Base-by-base conservation (phyloP, 768 basidiomycete genomes). In the Cystobasidiopsis lactophilus region DNA sequence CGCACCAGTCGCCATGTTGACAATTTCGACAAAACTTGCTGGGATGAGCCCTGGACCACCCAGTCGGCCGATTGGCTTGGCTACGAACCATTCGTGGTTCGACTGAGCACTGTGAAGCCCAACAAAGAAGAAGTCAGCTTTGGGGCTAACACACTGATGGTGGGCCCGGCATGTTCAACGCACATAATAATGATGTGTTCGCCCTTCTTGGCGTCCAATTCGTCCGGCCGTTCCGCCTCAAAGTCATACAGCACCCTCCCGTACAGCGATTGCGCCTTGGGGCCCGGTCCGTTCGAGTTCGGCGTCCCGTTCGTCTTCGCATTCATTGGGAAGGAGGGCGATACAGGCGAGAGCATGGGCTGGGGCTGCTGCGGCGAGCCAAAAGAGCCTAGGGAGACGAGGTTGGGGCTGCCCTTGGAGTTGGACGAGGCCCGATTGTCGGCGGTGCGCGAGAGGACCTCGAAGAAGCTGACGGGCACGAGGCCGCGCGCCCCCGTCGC, bases 31-130 rank as follows among this genome's bases (percentile, higher is more conserved):
- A 65, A 96, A 96, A 1, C 91, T 78, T 49, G 86, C 89, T 5
- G 93, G 93, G 53, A 98, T 96, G 53, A 98, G 74, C 48, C 93
- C 93, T 0, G 93, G 93, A 51, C 89, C 80, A 29, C 93, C 91
- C 19, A 98, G 75, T 52, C 77, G 75, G 38, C 88, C 86, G 62
- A 98, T 98, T 13, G 91, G 86, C 68, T 98, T 98, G 26, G 93
- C 93, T 45, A 98, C 93, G 66, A 95, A 96, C 93, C 93, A 98
- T 66, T 98, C 93, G 58, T 86, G 85, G 64, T 96, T 98, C n/a
- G 89, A 95, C 66, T 96, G 93, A 0, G 93, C 93, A 52, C 45
- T 47, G 33, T n/a, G n/a, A n/a, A n/a, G n/a, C n/a, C n/a, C n/a
- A 35, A 7, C 33, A 35, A 35, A 35, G 33, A 7, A 35, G 33